phyloP scores from a whole-genome alignment of 768 basidiomycete genomes.

The Auriculariales sp. region DNA sequence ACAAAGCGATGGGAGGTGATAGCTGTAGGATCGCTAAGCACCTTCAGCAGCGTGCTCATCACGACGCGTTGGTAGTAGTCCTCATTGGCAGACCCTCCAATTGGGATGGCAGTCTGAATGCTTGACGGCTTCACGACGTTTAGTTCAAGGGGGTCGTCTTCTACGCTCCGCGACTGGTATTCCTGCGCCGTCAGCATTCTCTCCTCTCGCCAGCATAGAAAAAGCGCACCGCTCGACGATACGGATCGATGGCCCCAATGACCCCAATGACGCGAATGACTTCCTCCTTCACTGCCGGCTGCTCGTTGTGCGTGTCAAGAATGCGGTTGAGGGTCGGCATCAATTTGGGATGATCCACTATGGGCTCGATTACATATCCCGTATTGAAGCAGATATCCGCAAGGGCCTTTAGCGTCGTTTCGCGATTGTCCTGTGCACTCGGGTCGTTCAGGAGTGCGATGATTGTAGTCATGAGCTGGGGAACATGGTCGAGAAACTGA shows the following conservation, averaged over 20 bases:
- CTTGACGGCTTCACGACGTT: background rate
- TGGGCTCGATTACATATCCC: constrained; percentile 30
- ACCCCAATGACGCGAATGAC: constrained; percentile 34
- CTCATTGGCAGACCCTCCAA: constrained; percentile 46
- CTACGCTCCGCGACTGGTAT: background rate
- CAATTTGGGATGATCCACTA: constrained; percentile 28
- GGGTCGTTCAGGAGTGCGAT: constrained; percentile 32
- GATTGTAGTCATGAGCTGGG: constrained; percentile 26
- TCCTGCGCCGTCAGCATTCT: background rate
- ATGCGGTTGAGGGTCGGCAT: constrained; percentile 26
- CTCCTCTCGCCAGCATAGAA: background rate
- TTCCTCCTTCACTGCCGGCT: constrained; percentile 22
- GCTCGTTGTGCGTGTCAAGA: constrained; percentile 25
- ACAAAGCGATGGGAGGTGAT: constrained; percentile 81
- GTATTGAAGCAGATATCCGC: constrained; percentile 31
- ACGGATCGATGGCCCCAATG: constrained; percentile 34
- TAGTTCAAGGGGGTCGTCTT: background rate
- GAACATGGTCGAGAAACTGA: constrained; percentile 23
- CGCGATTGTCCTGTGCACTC: constrained; percentile 20
- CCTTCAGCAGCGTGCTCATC: constrained; percentile 71
- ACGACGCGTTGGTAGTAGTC: constrained; percentile 97
- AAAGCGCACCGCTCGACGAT: constrained; percentile 24
- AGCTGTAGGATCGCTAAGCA: constrained; percentile 80
- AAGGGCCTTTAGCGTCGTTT: constrained; percentile 29
- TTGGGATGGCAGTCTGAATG: constrained; percentile 13